Percentiles rank a stretch among this genome's conserved stretches.
Evolutionary conservation across 495 filamentous ascomycete genomes (phyloP).

Genomic region (Neurospora sp.): DNA sequence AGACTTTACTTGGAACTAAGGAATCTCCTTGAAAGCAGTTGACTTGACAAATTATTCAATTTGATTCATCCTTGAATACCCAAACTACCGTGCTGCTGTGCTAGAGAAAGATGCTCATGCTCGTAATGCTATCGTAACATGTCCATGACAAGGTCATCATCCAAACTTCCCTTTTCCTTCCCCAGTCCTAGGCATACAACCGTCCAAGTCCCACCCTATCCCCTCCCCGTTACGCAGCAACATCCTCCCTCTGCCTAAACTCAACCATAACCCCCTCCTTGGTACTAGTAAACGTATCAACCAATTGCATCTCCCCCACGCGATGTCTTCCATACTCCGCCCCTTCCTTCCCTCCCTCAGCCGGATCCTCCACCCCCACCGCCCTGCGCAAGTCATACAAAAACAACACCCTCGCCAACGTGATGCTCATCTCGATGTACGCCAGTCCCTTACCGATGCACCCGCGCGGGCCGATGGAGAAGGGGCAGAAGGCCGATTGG

Average conservation of each 20-base stretch:
- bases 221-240: not conserved
- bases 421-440: slow-evolving; percentile 41
- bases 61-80: too few relatives aligned
- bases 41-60: too few relatives aligned
- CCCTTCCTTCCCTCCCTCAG: slow-evolving; percentile 27
- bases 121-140: too few relatives aligned
- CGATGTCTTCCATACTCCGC: slow-evolving; percentile 37
- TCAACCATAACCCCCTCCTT: slow-evolving; percentile 49
- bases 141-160: too few relatives aligned
- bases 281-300: slow-evolving; percentile 47
- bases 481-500: slow-evolving; percentile 47
- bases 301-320: slow-evolving; percentile 41
- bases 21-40: too few relatives aligned
- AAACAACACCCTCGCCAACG: slow-evolving; percentile 37
- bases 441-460: slow-evolving; percentile 53
- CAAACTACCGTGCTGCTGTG: too few relatives aligned
- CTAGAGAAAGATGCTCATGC: too few relatives aligned
- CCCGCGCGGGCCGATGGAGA: slow-evolving; percentile 43
- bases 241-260: slow-evolving; percentile 31
- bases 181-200: too few relatives aligned
- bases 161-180: too few relatives aligned
- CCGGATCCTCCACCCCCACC: slow-evolving; percentile 29
- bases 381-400: slow-evolving; percentile 38
- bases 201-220: too few relatives aligned
- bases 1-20: too few relatives aligned